Evolutionary conservation across 2,329 filamentous ascomycete species (phyloP).

Genomic region (Colletotrichum lini): DNA sequence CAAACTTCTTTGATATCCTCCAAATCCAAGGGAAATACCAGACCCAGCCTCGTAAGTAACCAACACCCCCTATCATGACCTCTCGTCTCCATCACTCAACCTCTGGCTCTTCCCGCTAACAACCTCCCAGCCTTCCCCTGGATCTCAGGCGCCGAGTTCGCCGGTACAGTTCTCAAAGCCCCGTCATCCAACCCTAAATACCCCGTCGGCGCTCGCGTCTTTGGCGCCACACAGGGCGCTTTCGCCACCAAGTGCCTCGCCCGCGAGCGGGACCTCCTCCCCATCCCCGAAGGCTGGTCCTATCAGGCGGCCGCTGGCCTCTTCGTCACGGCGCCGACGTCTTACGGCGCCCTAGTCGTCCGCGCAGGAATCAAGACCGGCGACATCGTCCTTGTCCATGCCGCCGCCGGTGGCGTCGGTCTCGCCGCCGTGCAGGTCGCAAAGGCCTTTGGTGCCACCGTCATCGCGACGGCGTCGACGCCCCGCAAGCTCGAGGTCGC

Average conservation of each 20-base stretch:
- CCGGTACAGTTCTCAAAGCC: slow-evolving; percentile 79
- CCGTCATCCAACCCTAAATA: slow-evolving; percentile 74
- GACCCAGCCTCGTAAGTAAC: slow-evolving; percentile 77
- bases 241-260: slow-evolving; percentile 84
- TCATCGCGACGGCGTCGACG: slow-evolving; percentile 92
- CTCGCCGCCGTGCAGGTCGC: slow-evolving; percentile 93
- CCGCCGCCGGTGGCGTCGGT: slow-evolving; percentile 92
- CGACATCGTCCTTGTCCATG: slow-evolving; percentile 91
- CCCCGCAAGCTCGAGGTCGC: slow-evolving; percentile 86
- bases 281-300: slow-evolving; percentile 85
- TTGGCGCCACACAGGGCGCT: slow-evolving; percentile 88
- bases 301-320: slow-evolving; percentile 89
- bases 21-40: slow-evolving; percentile 98
- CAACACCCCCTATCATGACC: not conserved
- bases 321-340: slow-evolving; percentile 93
- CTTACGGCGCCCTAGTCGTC: slow-evolving; percentile 85
- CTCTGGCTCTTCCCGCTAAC: not conserved
- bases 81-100: not conserved
- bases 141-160: slow-evolving; percentile 90
- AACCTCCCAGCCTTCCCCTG: slow-evolving; percentile 77
- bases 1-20: slow-evolving; percentile 97
- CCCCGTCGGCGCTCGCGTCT: slow-evolving; percentile 85
- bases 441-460: slow-evolving; percentile 90
- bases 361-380: slow-evolving; percentile 83
- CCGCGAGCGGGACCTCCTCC: slow-evolving; percentile 76